Evolutionary conservation across 176 grass and related monocot genomes (phyloP).

Genomic region (Ananas comosus): DNA sequence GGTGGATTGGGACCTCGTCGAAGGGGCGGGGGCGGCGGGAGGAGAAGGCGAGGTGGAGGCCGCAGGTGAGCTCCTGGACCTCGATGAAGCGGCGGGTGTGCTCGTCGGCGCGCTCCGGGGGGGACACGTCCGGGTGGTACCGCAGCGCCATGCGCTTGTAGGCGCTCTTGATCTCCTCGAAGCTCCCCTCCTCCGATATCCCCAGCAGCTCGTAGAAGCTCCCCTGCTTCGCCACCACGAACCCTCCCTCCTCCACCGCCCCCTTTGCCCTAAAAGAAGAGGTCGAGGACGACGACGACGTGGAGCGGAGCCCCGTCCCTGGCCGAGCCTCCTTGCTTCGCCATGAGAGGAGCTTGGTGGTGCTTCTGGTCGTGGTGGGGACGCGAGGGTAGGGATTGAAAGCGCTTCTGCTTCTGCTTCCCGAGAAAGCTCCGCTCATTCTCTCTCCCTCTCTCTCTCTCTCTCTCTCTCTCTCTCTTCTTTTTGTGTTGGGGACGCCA

Average conservation of each 20-base stretch:
- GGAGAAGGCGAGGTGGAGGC: conserved; percentile 35
- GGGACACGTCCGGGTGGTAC: conserved; percentile 90
- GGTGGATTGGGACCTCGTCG: background rate
- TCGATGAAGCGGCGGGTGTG: conserved; percentile 70
- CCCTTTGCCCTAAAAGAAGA: conserved; percentile 1
- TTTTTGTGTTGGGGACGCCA: no score
- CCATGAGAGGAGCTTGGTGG: no score
- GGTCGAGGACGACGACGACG: no score
- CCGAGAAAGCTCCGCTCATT: no score
- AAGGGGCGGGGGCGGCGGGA: conserved; percentile 16
- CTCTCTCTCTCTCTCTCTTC: no score
- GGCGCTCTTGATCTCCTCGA: conserved; percentile 60
- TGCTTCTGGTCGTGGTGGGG: no score
- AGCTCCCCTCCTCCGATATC: conserved; percentile 41
- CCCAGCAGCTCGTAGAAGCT: conserved; percentile 76
- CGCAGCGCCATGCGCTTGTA: conserved; percentile 63
- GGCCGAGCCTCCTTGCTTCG: no score
- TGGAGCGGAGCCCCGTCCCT: no score
- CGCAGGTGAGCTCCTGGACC: conserved; percentile 56
- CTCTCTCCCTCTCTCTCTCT: no score
- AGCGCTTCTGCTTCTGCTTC: no score
- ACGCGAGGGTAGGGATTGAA: no score
- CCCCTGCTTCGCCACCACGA: conserved; percentile 11
- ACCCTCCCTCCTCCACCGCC: background rate
- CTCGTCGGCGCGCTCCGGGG: conserved; percentile 46